Base-by-base conservation (phyloP, 2,329 filamentous ascomycete species). In the Diaporthe caulivora region DNA sequence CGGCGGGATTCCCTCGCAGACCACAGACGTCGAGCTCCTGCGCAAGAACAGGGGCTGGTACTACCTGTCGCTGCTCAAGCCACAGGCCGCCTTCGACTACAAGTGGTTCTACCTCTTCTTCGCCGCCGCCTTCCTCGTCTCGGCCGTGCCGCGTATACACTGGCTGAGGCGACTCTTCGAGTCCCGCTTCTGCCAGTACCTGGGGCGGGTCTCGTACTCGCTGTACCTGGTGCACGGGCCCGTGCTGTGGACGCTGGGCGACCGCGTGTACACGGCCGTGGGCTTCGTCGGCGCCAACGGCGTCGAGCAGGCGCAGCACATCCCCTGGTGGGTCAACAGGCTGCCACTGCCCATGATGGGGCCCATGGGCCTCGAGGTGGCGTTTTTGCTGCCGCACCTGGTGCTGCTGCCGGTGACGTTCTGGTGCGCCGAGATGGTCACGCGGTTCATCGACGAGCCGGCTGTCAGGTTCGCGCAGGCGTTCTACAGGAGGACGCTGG, bases 41-140 rank as follows among this genome's bases (percentile, higher is more conserved):
- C 81, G 84, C 31, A 84, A 84, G 31, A 90, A 87, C 21, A 87
- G 89, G 0, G 91, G 91, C 2, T 93, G 91, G 90, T 86, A 87
- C 75, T 90, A 85, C 76, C 81, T 92, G 18, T 90, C 90, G 0
- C 86, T 85, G 73, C 83, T 93, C 72, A 92, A 92, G 74, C 90
- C 91, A 0, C 90, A 92, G 78, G 91, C 91, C 1, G 88, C 91
- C 15, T 92, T 86, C 76, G 90, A 92, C 78, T 87, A 86, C 78
- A 93, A 92, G 80, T 93, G 90, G 90, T 92, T 92, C 81, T 93
- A 87, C 78, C 85, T 93, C 3, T 91, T 91, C 79, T 89, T 87
- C 83, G 91, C 90, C 0, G 86, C 91, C 1, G 83, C 85, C 31
- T 85, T 91, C 69, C 79, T 92, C 0, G 86, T 94, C 0, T 83